These are phyloP conservation scores for Aspergillus quadrilineatus DNA, from an alignment of 2,329 filamentous ascomycete species.

Conservation along the genomic window DNA sequence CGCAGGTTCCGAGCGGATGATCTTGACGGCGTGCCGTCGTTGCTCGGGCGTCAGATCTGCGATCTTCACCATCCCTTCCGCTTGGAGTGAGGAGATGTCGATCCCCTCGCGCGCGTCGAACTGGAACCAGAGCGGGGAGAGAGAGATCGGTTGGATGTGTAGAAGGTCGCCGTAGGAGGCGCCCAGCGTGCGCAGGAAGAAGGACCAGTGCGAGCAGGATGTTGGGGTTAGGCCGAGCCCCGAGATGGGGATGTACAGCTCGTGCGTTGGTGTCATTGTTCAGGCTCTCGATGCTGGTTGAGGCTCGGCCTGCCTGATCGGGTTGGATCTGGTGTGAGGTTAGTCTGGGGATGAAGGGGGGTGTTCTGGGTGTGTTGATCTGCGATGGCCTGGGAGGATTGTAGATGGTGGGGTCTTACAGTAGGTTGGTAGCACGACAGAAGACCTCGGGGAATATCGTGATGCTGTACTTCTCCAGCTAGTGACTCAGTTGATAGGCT, in stretches of 20 bases:
- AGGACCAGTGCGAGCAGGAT: conserved; percentile 28
- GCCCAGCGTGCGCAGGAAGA: conserved; percentile 22
- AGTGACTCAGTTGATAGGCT: neutral
- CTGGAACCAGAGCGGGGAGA: conserved; percentile 24
- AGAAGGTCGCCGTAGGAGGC: conserved; percentile 26
- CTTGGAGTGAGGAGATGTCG: conserved; percentile 22
- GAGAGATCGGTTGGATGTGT: conserved; percentile 26
- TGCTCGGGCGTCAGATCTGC: conserved; percentile 18
- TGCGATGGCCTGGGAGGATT: neutral
- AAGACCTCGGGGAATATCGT: neutral
- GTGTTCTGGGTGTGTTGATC: neutral
- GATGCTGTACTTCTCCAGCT: neutral
- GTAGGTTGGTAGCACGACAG: neutral
- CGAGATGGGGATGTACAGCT: conserved; percentile 12
- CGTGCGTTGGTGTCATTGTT: neutral
- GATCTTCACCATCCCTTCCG: conserved; percentile 24
- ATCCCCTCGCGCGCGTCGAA: conserved; percentile 24
- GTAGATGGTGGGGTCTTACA: neutral
- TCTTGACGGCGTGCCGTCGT: conserved; percentile 18
- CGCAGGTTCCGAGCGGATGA: conserved; percentile 21
- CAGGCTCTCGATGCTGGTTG: too few species aligned
- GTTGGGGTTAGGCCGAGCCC: conserved; percentile 24
- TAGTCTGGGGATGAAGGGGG: neutral
- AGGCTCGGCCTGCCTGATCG: too few species aligned
- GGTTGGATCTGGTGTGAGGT: too few species aligned